Evolutionary conservation across 2,329 filamentous ascomycete genomes (phyloP).

Genomic region (Cladosporium austrohemisphaericum): DNA sequence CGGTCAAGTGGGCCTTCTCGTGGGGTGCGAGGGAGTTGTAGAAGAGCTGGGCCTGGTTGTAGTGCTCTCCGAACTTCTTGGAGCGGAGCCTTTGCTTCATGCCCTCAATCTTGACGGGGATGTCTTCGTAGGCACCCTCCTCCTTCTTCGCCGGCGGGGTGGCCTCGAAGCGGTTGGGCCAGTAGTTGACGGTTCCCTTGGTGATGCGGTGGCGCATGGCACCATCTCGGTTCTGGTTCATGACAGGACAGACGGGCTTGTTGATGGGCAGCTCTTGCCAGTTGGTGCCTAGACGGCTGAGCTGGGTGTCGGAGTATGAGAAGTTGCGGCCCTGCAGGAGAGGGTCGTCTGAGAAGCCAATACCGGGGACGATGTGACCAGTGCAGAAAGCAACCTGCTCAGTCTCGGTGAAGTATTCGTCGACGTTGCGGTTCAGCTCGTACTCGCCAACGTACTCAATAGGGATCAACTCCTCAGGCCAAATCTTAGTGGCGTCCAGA

Average conservation of each 20-base stretch:
- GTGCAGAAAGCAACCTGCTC: slow-evolving; percentile 84
- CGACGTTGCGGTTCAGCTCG: slow-evolving; percentile 73
- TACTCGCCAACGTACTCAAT: slow-evolving; percentile 75
- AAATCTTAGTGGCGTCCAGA: slow-evolving; percentile 79
- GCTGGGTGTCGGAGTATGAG: slow-evolving; percentile 64
- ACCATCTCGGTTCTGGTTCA: slow-evolving; percentile 33
- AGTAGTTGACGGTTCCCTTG: slow-evolving; percentile 72
- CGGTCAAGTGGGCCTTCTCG: slow-evolving; percentile 62
- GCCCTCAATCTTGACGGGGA: slow-evolving; percentile 61
- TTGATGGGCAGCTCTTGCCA: slow-evolving; percentile 77
- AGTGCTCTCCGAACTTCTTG: slow-evolving; percentile 74
- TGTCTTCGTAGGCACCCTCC: slow-evolving; percentile 68
- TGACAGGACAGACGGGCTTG: slow-evolving; percentile 48
- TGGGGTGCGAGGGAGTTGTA: slow-evolving; percentile 69
- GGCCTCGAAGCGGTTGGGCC: slow-evolving; percentile 67
- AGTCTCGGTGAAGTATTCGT: slow-evolving; percentile 78
- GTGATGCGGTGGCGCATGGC: slow-evolving; percentile 68
- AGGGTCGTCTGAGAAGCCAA: slow-evolving; percentile 73
- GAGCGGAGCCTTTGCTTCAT: slow-evolving; percentile 67
- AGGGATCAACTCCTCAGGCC: slow-evolving; percentile 73
- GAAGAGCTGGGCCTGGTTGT: slow-evolving; percentile 75
- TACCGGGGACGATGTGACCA: slow-evolving; percentile 71
- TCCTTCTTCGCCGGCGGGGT: slow-evolving; percentile 58
- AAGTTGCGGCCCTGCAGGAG: slow-evolving; percentile 70
- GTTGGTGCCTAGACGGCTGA: slow-evolving; percentile 67